Base-by-base conservation (phyloP, 2,329 filamentous ascomycete genomes). In the Alternaria brassicae region DNA sequence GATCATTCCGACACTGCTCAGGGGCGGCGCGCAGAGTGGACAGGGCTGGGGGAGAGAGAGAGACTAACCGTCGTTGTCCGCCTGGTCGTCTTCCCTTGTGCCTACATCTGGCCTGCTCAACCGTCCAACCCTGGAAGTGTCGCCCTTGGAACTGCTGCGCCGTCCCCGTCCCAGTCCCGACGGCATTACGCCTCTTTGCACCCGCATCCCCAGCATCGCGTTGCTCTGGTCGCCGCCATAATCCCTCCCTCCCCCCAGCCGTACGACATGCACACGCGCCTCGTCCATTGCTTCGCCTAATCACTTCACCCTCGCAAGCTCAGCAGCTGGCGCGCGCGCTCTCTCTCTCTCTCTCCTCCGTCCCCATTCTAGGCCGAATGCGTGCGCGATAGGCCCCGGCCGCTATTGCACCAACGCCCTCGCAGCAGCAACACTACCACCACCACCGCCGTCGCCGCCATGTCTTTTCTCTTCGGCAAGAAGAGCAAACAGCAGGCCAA, bases 401-500 rank as follows among this genome's bases (percentile, higher is more conserved):
- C 61, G 62, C 66, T 62, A 58, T 56, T 60, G 61, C 62, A 63
- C 66, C 61, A 52, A 58, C 68, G 49, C 56, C 49, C 53, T 51
- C 56, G 66, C 65, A 65, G 65, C 69, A 58, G 30, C 61, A 28
- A 58, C 62, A 59, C 58, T 69, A 68, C n/a, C n/a, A n/a, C n/a
- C 65, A 21, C 36, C 36, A 9, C 36, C 36, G 44, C 44, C 61
- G 32, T 59, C 63, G 60, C 58, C 70, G 69, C 65, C 70, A 83
- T 85, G 83, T 83, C 82, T 66, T 85, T 85, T 73, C 78, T 84
- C 58, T 84, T 84, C 70, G 82, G 82, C 60, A 83, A 81, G 70
- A 78, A 77, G 71, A 79, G 71, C 66, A 78, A 79, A 69, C 74
- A 77, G 67, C 72, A 73, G 57, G 53, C 68, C 63, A 77, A 68